Conservation (phyloP, 75 land plant genomes). For the Picea glauca region DNA sequence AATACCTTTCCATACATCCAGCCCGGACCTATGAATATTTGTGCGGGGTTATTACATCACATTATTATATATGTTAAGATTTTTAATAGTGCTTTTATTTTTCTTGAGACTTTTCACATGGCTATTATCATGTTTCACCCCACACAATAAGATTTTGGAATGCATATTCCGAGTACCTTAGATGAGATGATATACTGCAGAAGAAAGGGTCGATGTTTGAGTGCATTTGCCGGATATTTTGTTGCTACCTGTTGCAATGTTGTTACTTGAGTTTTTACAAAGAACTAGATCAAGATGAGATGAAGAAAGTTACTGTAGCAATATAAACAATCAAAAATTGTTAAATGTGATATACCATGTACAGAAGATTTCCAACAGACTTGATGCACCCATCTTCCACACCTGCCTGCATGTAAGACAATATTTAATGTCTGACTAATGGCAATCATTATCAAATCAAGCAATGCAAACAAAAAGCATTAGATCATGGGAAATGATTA, state of each 20-base stretch:
- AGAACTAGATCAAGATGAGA: neutral
- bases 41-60: no score
- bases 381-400: slow-evolving; percentile 75
- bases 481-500: neutral
- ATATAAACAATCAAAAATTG: neutral
- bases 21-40: neutral
- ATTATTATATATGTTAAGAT: no score
- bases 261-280: neutral
- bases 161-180: slow-evolving; percentile 47
- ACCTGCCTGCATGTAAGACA: slow-evolving; percentile 56
- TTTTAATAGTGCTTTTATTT: no score
- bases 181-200: slow-evolving; percentile 53
- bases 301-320: neutral
- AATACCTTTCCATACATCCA: neutral
- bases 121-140: no score
- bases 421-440: neutral
- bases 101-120: no score
- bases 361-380: slow-evolving; percentile 81
- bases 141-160: neutral
- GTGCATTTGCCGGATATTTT: slow-evolving; percentile 87
- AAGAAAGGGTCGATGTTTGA: slow-evolving; percentile 74
- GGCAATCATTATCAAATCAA: neutral
- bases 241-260: slow-evolving; percentile 76
- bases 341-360: slow-evolving; percentile 49
- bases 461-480: neutral